phyloP scores from a whole-genome alignment of 2,329 filamentous ascomycete species.

The Fusarium denticulatum region DNA sequence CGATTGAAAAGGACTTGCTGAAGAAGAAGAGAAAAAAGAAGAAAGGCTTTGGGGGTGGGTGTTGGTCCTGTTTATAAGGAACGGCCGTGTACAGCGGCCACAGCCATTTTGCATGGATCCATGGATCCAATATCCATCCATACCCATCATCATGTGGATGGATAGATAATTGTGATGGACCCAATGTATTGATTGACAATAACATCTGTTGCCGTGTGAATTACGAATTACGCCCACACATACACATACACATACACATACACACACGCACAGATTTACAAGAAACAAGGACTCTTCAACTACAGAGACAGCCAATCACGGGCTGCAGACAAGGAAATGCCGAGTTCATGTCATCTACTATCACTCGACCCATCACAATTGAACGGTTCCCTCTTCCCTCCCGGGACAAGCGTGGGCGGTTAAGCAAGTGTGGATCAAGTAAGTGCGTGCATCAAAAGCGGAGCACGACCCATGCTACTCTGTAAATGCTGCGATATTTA shows the following conservation, averaged over 20 bases:
- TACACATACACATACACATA: background rate
- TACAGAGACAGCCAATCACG: slow-evolving; percentile 30
- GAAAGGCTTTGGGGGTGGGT: slow-evolving; percentile 45
- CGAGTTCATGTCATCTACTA: slow-evolving; percentile 32
- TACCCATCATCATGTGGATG: background rate
- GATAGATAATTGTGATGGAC: background rate
- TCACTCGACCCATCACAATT: slow-evolving; percentile 34
- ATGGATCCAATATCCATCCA: background rate
- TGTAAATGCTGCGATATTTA: slow-evolving; percentile 30
- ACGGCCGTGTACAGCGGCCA: slow-evolving; percentile 34
- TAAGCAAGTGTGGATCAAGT: slow-evolving; percentile 36
- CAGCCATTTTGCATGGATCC: background rate
- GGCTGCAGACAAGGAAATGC: slow-evolving; percentile 31
- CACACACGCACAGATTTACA: slow-evolving; percentile 1
- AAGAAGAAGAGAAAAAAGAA: slow-evolving; percentile 59
- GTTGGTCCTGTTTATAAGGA: slow-evolving; percentile 47
- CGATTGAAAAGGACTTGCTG: slow-evolving; percentile 71
- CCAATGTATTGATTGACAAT: background rate
- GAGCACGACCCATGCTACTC: background rate
- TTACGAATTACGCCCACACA: slow-evolving; percentile 3
- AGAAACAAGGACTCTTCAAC: slow-evolving; percentile 10
- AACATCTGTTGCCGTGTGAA: slow-evolving; percentile 23
- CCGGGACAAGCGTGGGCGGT: slow-evolving; percentile 37
- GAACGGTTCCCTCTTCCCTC: slow-evolving; percentile 18
- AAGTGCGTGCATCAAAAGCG: slow-evolving; percentile 35